Evolutionary conservation across 1,284 basidiomycete species (phyloP), one percentile per base, ranked within the genome.

Genomic region (Austroboletus novae-zelandiae): DNA sequence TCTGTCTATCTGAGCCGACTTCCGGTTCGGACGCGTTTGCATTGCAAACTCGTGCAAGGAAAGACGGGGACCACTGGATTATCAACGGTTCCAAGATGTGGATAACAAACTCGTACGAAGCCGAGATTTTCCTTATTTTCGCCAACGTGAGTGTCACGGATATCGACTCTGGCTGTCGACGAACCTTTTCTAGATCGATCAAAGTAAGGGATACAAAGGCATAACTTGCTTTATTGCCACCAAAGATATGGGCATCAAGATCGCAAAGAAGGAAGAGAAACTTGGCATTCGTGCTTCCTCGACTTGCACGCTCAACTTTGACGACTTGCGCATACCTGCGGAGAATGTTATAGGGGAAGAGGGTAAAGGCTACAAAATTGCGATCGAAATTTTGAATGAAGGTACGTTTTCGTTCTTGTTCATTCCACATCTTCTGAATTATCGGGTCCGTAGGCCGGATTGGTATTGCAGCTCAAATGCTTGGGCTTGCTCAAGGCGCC

Each of bases 241-340:
- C 48, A 97, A 94, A 71, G 91, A 95, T 57, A 95, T 96, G 91
- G 97, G 97, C 15, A 81, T 99, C 57, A 78, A 98, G 71, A 94
- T 99, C 56, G 94, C 94, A 42, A 99, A 99, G 80, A 98, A 98
- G 77, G 96, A 99, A 72, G 86, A 96, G 73, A 99, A 99, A 74
- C 84, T 99, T 48, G 96, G 96, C 53, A 99, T 99, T 68, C 81
- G 89, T 47, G 94, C 96, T 0, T 96, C 92, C n/a, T 97, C 94
- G 20, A 99, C 96, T 1, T 99, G 96, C 70, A 86, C 93, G 1
- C 80, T 99, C 57, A 92, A 89, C 74, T 97, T 99, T 69, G 97
- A 99, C 74, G 94, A 98, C 66, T 74, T 99, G 65, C 88, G 85
- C 61, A 80, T 99, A 40, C 97, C 96, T 5, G 87, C 82, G 50